A percentile compares a stretch with the other conserved stretches of the same genome.
These are phyloP conservation scores for Clarireedia monteithiana DNA, from an alignment of 2,329 filamentous ascomycete species.

Conservation along the genomic window DNA sequence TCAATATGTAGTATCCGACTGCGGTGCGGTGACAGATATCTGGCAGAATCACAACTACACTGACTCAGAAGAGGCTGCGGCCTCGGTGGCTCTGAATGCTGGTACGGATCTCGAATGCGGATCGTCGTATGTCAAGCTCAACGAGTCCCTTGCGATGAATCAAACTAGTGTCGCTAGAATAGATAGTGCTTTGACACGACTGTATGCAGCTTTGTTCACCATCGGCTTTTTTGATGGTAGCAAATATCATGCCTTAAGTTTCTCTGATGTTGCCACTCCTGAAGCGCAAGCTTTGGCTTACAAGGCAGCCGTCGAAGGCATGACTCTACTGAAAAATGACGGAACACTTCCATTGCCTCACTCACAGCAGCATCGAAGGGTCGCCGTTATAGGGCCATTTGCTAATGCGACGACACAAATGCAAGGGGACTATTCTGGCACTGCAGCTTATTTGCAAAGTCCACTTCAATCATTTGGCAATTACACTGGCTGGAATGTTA, in stretches of 20 bases:
- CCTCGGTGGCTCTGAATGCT: conserved; percentile 15
- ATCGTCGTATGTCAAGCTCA: conserved; percentile 8
- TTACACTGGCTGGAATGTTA: conserved; percentile 5
- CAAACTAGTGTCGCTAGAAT: conserved; percentile 38
- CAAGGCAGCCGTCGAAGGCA: conserved; percentile 20
- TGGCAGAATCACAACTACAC: conserved; percentile 32
- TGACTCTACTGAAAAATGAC: conserved; percentile 23
- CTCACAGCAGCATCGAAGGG: neutral
- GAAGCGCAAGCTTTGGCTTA: conserved; percentile 15
- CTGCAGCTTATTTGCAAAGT: conserved; percentile 16
- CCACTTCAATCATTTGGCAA: conserved; percentile 37
- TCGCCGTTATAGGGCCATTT: conserved; percentile 21
- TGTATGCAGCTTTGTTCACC: conserved; percentile 46
- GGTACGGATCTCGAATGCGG: conserved; percentile 22
- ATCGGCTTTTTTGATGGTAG: conserved; percentile 50
- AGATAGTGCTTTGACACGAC: conserved; percentile 41
- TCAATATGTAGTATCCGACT: conserved; percentile 42
- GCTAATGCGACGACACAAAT: conserved; percentile 21
- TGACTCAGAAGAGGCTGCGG: conserved; percentile 11
- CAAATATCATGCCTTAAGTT: conserved; percentile 37
- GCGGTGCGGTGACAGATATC: conserved; percentile 54
- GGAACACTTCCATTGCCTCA: conserved; percentile 20
- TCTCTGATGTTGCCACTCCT: conserved; percentile 30
- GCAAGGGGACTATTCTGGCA: conserved; percentile 22
- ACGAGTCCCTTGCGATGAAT: conserved; percentile 20